These are phyloP conservation scores for Musa schizocarpa DNA, from an alignment of 176 grass and related monocot genomes.

Conservation along the genomic window DNA sequence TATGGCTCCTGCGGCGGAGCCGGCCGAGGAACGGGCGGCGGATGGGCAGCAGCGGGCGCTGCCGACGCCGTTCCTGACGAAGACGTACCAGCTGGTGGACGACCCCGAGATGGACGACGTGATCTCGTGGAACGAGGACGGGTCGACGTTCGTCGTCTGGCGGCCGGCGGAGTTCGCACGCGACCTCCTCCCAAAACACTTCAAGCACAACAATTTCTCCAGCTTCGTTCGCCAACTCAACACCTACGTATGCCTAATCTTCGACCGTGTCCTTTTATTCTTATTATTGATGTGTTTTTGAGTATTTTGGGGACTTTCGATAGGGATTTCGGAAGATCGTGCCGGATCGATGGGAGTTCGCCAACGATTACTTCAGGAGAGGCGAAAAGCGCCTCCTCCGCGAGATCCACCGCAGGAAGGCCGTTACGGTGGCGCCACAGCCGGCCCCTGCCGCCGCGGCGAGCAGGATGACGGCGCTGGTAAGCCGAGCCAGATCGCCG, in stretches of 20 bases:
- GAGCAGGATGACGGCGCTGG: no score
- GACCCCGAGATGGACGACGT: slow-evolving; percentile 69
- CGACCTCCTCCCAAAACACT: slow-evolving; percentile 84
- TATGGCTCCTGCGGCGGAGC: background rate
- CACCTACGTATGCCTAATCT: slow-evolving; percentile 45
- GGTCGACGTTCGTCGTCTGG: slow-evolving; percentile 78
- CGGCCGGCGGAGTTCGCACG: slow-evolving; percentile 75
- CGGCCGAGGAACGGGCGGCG: background rate
- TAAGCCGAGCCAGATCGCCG: background rate
- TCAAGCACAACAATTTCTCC: slow-evolving; percentile 99
- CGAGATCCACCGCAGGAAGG: slow-evolving; percentile 13
- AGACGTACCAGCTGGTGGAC: slow-evolving; percentile 90
- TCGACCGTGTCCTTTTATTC: background rate
- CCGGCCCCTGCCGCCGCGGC: no score
- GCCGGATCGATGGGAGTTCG: slow-evolving; percentile 20
- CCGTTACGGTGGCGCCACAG: background rate
- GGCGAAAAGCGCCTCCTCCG: slow-evolving; percentile 11
- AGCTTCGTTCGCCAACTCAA: slow-evolving; percentile 97
- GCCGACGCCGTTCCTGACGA: slow-evolving; percentile 83
- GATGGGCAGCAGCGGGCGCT: slow-evolving; percentile 28
- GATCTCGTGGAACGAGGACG: slow-evolving; percentile 80
- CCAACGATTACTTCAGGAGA: slow-evolving; percentile 15
- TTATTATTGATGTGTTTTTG: background rate
- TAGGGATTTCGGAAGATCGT: slow-evolving; percentile 18
- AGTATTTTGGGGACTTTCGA: background rate